Percentiles rank a stretch among this genome's conserved stretches.
Conservation (phyloP, 2,329 filamentous ascomycete genomes). For the Penicillium sp. region DNA sequence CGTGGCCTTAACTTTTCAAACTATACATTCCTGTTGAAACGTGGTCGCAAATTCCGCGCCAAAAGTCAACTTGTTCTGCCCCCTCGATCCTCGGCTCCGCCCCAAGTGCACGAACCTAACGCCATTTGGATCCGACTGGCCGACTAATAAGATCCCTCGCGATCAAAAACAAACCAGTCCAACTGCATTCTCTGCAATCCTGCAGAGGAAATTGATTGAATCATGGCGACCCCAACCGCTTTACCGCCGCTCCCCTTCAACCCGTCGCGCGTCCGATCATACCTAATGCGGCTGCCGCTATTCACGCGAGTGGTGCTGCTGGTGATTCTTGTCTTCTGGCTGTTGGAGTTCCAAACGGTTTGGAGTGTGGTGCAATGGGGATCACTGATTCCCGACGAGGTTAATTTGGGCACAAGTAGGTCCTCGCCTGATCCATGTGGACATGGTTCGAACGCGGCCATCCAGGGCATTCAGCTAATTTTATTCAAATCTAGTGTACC, state of each 20-base stretch:
- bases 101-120: not conserved
- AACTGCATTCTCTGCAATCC: not conserved
- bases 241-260: slow-evolving; percentile 63
- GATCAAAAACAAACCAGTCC: not conserved
- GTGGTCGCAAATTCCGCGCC: not conserved
- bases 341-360: slow-evolving; percentile 65
- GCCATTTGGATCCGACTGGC: not conserved
- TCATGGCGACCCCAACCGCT: slow-evolving; percentile 49
- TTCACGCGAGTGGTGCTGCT: slow-evolving; percentile 73
- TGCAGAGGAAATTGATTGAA: slow-evolving; percentile 5
- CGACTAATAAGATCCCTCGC: not conserved
- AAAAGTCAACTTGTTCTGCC: slow-evolving; percentile 4
- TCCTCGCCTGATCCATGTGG: slow-evolving; percentile 19
- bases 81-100: not conserved
- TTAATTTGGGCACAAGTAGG: slow-evolving; percentile 70
- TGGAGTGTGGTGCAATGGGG: slow-evolving; percentile 78
- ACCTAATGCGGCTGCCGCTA: slow-evolving; percentile 79
- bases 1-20: not conserved
- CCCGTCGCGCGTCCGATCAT: slow-evolving; percentile 72
- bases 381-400: slow-evolving; percentile 72
- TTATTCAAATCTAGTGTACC: slow-evolving; percentile 65
- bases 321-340: slow-evolving; percentile 67
- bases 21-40: not conserved
- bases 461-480: slow-evolving; percentile 1
- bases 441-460: not conserved